Evolutionary conservation across 2,329 filamentous ascomycete genomes (phyloP), one percentile per base, ranked within the genome.

Genomic region (Diatrype stigma): DNA sequence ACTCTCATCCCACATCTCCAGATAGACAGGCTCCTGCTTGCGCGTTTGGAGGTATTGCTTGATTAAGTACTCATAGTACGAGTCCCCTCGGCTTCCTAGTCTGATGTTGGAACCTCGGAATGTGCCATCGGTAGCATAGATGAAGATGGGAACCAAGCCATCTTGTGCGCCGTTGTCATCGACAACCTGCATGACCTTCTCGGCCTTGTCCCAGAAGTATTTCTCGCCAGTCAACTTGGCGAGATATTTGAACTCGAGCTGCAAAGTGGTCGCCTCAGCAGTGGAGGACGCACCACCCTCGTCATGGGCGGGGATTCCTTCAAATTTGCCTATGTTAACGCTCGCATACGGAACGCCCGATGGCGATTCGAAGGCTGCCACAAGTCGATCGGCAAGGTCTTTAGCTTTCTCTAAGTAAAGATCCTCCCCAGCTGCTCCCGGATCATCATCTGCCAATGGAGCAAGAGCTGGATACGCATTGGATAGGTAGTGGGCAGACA

Each of bases 51-150:
- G 78, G 67, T 96, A 97, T 69, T 99, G 94, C 74, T 99, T 99
- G 76, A 97, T 95, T 47, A 99, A 82, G 68, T 99, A 99, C 72
- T 99, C 90, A 72, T 99, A 99, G 73, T 97, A 99, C 45, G 92
- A 96, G 73, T 99, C 94, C 44, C 94, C 94, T 54, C 94, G 84
- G 67, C 90, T 96, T 37, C 94, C 94, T 21, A 97, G 79, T 17
- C 94, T 88, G 63, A 99, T 93, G 64, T 96, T 96, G 19, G 84
- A 72, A 19, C 90, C 90, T 47, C 83, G 80, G 71, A 97, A 99
- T 48, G 83, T 74, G 51, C 94, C 94, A 12, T 76, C 84, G 26
- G 85, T 81, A 3, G 94, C 84, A 66, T 90, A 85, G 59, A 99
- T 87, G 70, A 87, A 97, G 63, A 97, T 97, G 32, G 93, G 94